Evolutionary conservation across 1,284 basidiomycete genomes (phyloP), one percentile per base, ranked within the genome.

Genomic region (Blastosporella zonata): DNA sequence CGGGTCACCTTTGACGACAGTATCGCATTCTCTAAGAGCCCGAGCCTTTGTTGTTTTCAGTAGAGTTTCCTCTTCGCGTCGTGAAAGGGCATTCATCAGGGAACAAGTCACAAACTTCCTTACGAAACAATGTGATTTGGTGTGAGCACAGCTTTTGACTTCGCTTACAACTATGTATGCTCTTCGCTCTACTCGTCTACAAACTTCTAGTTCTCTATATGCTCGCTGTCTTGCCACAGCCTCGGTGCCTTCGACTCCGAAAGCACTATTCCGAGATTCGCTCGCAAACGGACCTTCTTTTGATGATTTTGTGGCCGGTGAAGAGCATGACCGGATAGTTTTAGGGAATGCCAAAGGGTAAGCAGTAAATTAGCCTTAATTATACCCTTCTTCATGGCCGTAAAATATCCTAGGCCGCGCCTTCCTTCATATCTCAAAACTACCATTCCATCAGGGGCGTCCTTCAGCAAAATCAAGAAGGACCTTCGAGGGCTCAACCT

Each of bases 351-450:
- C 84, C 4, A 81, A 77, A 53, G 80, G 81, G 92, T 91, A 62
- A 57, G 82, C 31, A 9, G n/a, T 9, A 57, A 47, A 35, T 49
- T 13, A 2, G 22, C 47, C 49, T 18, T 13, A 36, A 29, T 18
- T 27, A 27, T 17, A 31, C 29, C 42, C 27, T 23, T 12, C 49
- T 23, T 15, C 45, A 47, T 47, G 43, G 46, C 27, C 8, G 52
- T 12, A 31, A 21, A 44, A 34, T 33, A 34, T 18, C 43, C 6
- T 59, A 95, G 93, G 33, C 90, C 90, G 18, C 90, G 97, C 15
- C 77, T 99, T 15, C 97, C 97, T 10, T 83, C 84, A 2, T 91
- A 90, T 71, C 75, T 99, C 27, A 98, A 98, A 74, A 97, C 96
- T 18, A 86, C 84, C 25, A 93, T 95, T 57, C 96, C 97, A 0